Conservation (phyloP, 2,329 filamentous ascomycete species). For the Fusarium sp. region DNA sequence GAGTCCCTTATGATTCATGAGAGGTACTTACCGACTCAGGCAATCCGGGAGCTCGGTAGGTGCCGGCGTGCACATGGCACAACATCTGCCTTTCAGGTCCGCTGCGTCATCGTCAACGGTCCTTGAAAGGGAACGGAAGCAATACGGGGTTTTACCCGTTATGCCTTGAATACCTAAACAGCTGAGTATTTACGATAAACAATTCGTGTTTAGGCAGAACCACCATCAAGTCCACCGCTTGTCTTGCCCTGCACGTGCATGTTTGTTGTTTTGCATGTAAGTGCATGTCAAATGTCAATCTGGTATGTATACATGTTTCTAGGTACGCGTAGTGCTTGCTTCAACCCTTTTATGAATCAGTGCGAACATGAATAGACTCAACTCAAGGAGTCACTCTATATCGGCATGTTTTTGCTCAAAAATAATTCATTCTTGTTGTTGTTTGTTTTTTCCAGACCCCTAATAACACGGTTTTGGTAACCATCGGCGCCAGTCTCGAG, state of each 20-base stretch:
- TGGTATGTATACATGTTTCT: conserved; percentile 4
- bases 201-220: background rate
- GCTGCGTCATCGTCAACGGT: conserved; percentile 23
- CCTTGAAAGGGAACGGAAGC: conserved; percentile 1
- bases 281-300: conserved; percentile 15
- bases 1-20: conserved; percentile 16
- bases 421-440: background rate
- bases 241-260: conserved; percentile 22
- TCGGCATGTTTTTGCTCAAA: background rate
- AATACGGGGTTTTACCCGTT: background rate
- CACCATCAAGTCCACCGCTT: conserved; percentile 3
- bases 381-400: too few relatives aligned
- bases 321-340: background rate
- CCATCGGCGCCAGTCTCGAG: conserved; percentile 5
- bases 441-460: background rate
- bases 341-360: background rate
- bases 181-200: background rate
- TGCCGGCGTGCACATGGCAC: conserved; percentile 28
- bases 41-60: conserved; percentile 20
- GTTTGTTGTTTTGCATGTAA: conserved; percentile 29
- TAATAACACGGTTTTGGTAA: background rate
- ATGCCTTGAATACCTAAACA: conserved; percentile 1
- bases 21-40: conserved; percentile 16
- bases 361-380: background rate
- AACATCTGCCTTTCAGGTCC: conserved; percentile 4